Evolutionary conservation across 352 stramenopile species (phyloP), one percentile per base, ranked within the genome.

Genomic region (Pythium graminicola): DNA sequence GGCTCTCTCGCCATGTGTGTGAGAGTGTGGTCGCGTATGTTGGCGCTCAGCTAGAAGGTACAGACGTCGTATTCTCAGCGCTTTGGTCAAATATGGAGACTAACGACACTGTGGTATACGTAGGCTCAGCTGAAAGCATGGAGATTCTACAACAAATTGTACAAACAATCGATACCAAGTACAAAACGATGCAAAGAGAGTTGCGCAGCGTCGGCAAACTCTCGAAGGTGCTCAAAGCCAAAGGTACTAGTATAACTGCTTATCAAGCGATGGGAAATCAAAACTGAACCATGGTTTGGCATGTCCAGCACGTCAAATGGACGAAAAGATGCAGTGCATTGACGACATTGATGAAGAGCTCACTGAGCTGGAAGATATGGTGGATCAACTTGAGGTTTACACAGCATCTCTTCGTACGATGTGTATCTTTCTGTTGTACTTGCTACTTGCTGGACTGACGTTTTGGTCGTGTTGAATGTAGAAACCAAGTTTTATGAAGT

Each of bases 301-400:
- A n/a, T n/a, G n/a, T n/a, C n/a, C n/a, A 87, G 77, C 73, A 41
- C 62, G 33, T 26, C 61, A 72, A 41, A 80, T 90, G 59, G 61
- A 82, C 28, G 74, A 87, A 32, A 87, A 90, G 54, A 85, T 89
- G 72, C 61, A 73, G 31, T 73, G 73, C 23, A 90, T 93, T 50
- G 74, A 90, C 54, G 80, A 84, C 38, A 85, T 93, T 26, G 79
- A 93, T 54, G 79, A 90, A 54, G 82, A 93, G 65, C 67, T 93
- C n/a, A 72, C 67, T 4, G 79, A 90, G 62, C 67, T 93, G 33
- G 82, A 93, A 67, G 82, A 93, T 32, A 90, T 93, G 79, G 80
- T 93, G 47, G 72, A 90, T n/a, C 77, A 93, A 48, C 69, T 93
- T 20, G 79, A 93, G 31, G 58, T 80, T 40, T 93, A 93, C 67